A percentile compares a stretch with the other conserved stretches of the same genome.
Evolutionary conservation across 192 early-diverging fungal species (phyloP).

Genomic region (Mortierella claussenii): DNA sequence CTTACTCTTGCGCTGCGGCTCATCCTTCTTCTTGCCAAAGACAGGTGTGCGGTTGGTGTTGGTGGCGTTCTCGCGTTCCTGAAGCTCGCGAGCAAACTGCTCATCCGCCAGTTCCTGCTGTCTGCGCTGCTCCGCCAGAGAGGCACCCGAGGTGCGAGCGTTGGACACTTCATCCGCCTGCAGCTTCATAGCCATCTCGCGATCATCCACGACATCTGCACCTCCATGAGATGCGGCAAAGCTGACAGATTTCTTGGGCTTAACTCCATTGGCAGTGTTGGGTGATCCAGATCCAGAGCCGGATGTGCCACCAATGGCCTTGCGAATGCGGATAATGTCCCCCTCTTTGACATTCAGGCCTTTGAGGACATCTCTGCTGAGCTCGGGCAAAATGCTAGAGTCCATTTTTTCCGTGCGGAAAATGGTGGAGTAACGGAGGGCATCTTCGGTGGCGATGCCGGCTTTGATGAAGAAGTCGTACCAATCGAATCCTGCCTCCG

Average conservation of each 20-base stretch:
- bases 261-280: constrained; percentile 51
- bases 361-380: constrained; percentile 80
- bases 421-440: constrained; percentile 81
- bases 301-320: constrained; percentile 58
- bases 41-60: constrained; percentile 30
- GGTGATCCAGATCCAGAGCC: constrained; percentile 60
- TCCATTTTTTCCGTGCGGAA: constrained; percentile 93
- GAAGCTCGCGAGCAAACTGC: constrained; percentile 81
- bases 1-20: constrained; percentile 50
- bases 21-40: constrained; percentile 46
- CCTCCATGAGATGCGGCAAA: constrained; percentile 48
- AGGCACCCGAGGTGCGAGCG: constrained; percentile 23
- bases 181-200: constrained; percentile 45
- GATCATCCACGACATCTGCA: constrained; percentile 39
- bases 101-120: constrained; percentile 74
- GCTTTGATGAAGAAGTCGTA: constrained; percentile 89
- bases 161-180: constrained; percentile 50
- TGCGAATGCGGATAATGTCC: constrained; percentile 84
- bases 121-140: constrained; percentile 56
- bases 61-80: constrained; percentile 71
- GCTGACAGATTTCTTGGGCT: constrained; percentile 53
- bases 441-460: constrained; percentile 77
- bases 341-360: constrained; percentile 85
- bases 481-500: constrained; percentile 86
- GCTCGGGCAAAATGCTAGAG: constrained; percentile 74